Evolutionary conservation across 805 yeast genomes (phyloP), one percentile per base, ranked within the genome.

Genomic region (Teunomyces stri): DNA sequence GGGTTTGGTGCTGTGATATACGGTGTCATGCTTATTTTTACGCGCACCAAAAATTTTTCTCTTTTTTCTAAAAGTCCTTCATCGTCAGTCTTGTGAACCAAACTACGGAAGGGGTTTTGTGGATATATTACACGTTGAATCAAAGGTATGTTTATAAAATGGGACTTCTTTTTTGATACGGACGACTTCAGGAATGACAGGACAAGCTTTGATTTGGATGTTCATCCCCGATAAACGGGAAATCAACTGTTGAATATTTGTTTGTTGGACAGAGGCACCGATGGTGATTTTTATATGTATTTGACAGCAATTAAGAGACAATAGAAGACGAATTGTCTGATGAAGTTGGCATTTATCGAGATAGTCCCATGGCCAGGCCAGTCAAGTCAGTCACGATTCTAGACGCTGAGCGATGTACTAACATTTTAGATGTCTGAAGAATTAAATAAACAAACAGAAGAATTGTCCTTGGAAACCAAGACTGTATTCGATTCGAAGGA

Each of bases 401-500:
- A 37, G 40, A 37, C 40, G 40, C 40, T 20, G 29, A 13, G 34
- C 16, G 15, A 12, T 34, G 12, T 42, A 48, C 51, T 49, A 53
- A 51, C 52, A 18, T 13, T 20, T 6, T 25, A 58, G 61, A 72
- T 72, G 76, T 64, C 77, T 54, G 76, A 70, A 60, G 77, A 74
- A 61, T 68, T 75, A 60, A 59, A 69, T 53, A 63, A 63, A 53
- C 60, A 74, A 63, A 68, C 78, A 49, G 77, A 72, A 57, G 73
- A 68, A 31, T 68, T 75, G 60, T 58, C 71, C 13, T 66, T 75
- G 58, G 73, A 69, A 49, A 49, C 58, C 57, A 64, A 68, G 59
- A 81, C 87, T 42, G 82, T 81, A 46, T 78, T 84, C 57, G 78
- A 80, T 60, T 74, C 75, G 56, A 73, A 77, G 59, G 82, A 80